Conservation (phyloP, 768 basidiomycete species). For the Termitomyces sp. region DNA sequence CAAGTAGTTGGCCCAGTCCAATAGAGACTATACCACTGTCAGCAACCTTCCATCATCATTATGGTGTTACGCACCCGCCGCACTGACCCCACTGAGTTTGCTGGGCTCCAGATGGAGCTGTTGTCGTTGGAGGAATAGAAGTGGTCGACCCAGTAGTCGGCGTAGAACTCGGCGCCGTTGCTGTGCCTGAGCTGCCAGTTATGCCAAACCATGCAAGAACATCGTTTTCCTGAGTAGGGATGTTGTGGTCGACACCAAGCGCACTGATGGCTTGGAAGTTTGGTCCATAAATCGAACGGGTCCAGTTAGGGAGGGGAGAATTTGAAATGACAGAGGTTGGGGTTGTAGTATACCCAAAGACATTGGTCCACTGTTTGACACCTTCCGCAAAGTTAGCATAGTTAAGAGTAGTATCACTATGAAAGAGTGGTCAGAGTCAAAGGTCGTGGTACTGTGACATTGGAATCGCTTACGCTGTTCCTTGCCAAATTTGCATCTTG, state of each 20-base stretch:
- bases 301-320: constrained; percentile 43
- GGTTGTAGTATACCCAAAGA: constrained; percentile 43
- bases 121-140: constrained; percentile 16
- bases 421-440: not conserved
- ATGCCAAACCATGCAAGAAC: constrained; percentile 49
- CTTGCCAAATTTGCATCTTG: constrained; percentile 54
- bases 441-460: not conserved
- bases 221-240: constrained; percentile 46
- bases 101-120: constrained; percentile 10
- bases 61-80: constrained; percentile 15
- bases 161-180: constrained; percentile 16
- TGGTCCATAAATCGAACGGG: constrained; percentile 45
- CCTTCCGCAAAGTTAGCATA: constrained; percentile 48
- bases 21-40: constrained; percentile 18
- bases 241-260: constrained; percentile 46
- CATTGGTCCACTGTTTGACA: constrained; percentile 55
- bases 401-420: constrained; percentile 49
- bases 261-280: constrained; percentile 49
- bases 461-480: constrained; percentile 31
- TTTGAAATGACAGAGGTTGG: constrained; percentile 36
- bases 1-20: constrained; percentile 27
- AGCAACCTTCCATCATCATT: not conserved
- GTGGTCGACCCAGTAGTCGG: constrained; percentile 18
- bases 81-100: constrained; percentile 23
- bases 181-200: constrained; percentile 19